These are phyloP conservation scores for Dichotomocladium elegans DNA, from an alignment of 371 early-diverging fungal species.

Conservation along the genomic window DNA sequence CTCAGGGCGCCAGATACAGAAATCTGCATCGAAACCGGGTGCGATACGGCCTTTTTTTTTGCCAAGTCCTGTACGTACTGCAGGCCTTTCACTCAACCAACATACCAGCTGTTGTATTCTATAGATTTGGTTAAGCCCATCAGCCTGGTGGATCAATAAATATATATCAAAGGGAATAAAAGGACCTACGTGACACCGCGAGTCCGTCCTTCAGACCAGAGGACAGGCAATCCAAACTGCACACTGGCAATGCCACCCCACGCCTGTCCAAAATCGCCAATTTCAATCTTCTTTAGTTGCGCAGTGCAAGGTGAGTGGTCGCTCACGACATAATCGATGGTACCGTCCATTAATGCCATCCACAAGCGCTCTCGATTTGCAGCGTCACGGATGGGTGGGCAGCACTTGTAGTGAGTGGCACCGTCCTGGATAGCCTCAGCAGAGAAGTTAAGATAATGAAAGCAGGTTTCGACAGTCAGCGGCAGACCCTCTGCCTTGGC, in stretches of 20 bases:
- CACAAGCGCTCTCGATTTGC: constrained; percentile 70
- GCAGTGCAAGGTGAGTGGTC: constrained; percentile 85
- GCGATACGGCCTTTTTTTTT: constrained; percentile 67
- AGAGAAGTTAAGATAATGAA: constrained; percentile 71
- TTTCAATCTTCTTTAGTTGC: constrained; percentile 63
- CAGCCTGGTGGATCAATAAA: neutral
- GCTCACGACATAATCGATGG: constrained; percentile 80
- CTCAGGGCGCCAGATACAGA: constrained; percentile 77
- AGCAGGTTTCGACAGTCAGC: constrained; percentile 80
- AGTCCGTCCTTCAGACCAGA: constrained; percentile 76
- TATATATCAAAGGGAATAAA: neutral
- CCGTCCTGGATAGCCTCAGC: constrained; percentile 70
- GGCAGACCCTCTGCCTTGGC: constrained; percentile 70
- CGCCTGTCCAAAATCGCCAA: constrained; percentile 74
- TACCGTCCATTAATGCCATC: constrained; percentile 73
- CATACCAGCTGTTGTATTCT: constrained; percentile 59
- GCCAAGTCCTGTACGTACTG: constrained; percentile 56
- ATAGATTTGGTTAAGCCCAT: no score
- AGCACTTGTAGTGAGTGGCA: constrained; percentile 82
- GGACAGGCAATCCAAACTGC: constrained; percentile 75
- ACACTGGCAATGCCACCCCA: constrained; percentile 86
- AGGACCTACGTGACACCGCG: constrained; percentile 49
- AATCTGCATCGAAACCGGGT: constrained; percentile 70
- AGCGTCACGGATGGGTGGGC: constrained; percentile 79
- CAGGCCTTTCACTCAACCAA: constrained; percentile 67